These are phyloP conservation scores for Evernia prunastri DNA, from an alignment of 495 filamentous ascomycete genomes.

Conservation along the genomic window DNA sequence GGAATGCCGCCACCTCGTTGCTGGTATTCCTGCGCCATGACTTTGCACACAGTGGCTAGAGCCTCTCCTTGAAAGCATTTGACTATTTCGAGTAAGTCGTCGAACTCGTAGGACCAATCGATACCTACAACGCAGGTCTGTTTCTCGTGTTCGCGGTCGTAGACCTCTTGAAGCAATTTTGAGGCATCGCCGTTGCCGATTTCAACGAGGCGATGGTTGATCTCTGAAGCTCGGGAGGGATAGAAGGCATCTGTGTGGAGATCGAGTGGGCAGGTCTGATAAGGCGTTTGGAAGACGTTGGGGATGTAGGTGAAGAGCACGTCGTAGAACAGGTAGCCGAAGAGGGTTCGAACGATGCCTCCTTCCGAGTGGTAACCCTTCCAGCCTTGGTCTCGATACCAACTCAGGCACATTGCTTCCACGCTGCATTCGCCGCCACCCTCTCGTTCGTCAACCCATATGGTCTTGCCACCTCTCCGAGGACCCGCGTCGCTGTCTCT, in stretches of 20 bases:
- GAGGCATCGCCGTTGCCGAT: constrained; percentile 71
- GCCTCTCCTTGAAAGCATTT: constrained; percentile 71
- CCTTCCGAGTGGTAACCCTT: constrained; percentile 93
- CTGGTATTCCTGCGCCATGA: constrained; percentile 90
- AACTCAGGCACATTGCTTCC: constrained; percentile 86
- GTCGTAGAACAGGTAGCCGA: constrained; percentile 85
- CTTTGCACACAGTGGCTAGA: constrained; percentile 78
- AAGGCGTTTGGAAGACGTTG: constrained; percentile 93
- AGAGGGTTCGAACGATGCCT: constrained; percentile 78
- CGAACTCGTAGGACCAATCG: constrained; percentile 78
- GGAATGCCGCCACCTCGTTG: constrained; percentile 83
- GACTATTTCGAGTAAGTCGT: constrained; percentile 80
- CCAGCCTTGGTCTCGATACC: constrained; percentile 78
- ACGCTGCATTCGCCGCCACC: constrained; percentile 67
- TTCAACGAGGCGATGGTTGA: constrained; percentile 79
- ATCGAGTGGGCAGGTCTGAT: constrained; percentile 89
- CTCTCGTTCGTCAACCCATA: constrained; percentile 75
- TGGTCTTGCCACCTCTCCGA: constrained; percentile 63
- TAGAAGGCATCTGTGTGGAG: constrained; percentile 93
- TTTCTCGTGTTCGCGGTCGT: constrained; percentile 55
- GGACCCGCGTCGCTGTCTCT: constrained; percentile 31
- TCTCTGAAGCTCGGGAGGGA: constrained; percentile 72
- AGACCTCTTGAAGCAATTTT: constrained; percentile 58
- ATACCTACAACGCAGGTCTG: constrained; percentile 82
- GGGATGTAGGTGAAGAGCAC: constrained; percentile 89